These are phyloP conservation scores for Bondarzewia mesenterica DNA, from an alignment of 1,284 basidiomycete genomes.

Conservation along the genomic window DNA sequence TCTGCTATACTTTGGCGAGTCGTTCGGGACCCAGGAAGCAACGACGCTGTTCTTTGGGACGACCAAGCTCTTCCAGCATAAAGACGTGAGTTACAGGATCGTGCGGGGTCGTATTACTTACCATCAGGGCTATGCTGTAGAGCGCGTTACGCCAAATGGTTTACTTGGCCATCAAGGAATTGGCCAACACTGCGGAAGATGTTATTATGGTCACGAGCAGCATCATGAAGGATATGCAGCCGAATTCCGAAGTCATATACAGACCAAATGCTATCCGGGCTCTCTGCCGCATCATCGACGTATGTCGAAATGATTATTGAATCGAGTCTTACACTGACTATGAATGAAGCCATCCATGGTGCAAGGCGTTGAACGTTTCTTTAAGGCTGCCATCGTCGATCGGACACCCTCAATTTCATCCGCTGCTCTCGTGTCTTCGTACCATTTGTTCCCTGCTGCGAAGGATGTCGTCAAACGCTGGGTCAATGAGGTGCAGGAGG, in stretches of 20 bases:
- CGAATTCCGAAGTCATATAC: conserved; percentile 98
- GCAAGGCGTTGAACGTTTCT: conserved; percentile 97
- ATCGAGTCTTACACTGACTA: conserved; percentile 1
- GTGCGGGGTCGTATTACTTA: not conserved
- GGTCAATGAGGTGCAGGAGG: conserved; percentile 98
- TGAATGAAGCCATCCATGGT: conserved; percentile 81
- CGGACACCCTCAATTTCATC: conserved; percentile 94
- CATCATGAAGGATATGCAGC: conserved; percentile 99
- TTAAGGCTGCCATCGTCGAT: conserved; percentile 99
- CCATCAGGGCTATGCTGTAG: conserved; percentile 31
- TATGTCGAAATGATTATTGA: conserved; percentile 41
- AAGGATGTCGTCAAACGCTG: conserved; percentile 96
- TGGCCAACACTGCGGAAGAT: conserved; percentile 94
- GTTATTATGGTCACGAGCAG: conserved; percentile 99
- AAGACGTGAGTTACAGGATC: conserved; percentile 72
- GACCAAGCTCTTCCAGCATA: conserved; percentile 98
- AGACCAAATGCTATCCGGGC: conserved; percentile 97
- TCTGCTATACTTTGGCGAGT: conserved; percentile 94
- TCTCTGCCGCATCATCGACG: conserved; percentile 94
- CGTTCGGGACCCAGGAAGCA: conserved; percentile 92
- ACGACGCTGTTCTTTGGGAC: conserved; percentile 98
- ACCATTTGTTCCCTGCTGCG: conserved; percentile 91
- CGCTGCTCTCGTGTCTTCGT: conserved; percentile 93
- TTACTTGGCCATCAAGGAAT: conserved; percentile 98
- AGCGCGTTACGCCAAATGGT: conserved; percentile 96